phyloP scores from a whole-genome alignment of 495 filamentous ascomycete genomes.

The Aspergillus conjunctus region DNA sequence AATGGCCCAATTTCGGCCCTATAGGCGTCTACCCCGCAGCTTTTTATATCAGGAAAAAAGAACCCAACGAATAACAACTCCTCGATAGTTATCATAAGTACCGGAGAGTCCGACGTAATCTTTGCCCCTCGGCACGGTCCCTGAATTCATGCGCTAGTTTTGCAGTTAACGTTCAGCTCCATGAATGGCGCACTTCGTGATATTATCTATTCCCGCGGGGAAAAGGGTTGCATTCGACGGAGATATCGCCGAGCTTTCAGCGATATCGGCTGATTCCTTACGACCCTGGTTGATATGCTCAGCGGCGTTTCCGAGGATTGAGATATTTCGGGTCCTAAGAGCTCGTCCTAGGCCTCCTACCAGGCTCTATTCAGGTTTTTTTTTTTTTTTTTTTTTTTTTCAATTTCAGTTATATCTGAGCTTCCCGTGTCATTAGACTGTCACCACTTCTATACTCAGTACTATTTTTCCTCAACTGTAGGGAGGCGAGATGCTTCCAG shows the following conservation, averaged over 20 bases:
- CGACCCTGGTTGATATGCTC: background rate
- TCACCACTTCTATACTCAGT: background rate
- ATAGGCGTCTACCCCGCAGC: background rate
- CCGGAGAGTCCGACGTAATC: background rate
- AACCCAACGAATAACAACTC: background rate
- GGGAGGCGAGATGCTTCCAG: background rate
- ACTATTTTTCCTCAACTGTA: background rate
- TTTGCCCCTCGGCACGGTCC: background rate
- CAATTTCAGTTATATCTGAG: background rate
- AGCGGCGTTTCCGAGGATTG: background rate
- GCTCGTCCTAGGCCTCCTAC: background rate
- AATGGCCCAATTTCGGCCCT: background rate
- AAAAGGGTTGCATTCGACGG: background rate
- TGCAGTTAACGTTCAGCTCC: background rate
- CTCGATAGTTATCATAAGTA: background rate
- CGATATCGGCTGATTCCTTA: background rate
- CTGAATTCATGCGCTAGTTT: background rate
- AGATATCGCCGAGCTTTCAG: background rate
- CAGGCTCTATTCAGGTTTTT: background rate
- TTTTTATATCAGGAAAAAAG: background rate
- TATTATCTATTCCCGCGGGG: background rate
- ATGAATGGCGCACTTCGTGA: background rate
- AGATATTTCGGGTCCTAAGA: background rate
- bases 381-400: no score
- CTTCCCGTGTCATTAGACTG: background rate